Evolutionary conservation across 2,329 filamentous ascomycete genomes (phyloP).

Genomic region (Xylariaceae sp.): DNA sequence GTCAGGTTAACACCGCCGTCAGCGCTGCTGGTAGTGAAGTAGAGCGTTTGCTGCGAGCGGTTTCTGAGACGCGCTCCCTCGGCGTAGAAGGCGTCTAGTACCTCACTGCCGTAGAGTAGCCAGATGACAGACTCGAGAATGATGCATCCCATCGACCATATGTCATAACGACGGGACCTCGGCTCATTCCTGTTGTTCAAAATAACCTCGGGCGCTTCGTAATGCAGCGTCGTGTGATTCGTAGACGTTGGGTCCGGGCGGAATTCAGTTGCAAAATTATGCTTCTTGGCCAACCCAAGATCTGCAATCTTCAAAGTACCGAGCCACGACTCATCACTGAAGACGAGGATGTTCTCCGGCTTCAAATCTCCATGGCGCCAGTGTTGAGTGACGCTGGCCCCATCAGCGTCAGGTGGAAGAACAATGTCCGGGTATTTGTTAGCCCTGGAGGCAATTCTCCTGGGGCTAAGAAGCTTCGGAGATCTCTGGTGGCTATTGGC

Average conservation of each 20-base stretch:
- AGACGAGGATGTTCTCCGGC: constrained; percentile 23
- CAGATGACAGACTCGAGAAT: constrained; percentile 28
- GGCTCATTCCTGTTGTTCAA: not conserved
- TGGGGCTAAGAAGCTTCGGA: too few relatives aligned
- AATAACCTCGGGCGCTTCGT: constrained; percentile 13
- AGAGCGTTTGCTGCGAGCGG: constrained; percentile 1
- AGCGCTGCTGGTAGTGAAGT: constrained; percentile 2
- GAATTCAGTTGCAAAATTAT: constrained; percentile 8
- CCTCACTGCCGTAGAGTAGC: constrained; percentile 16
- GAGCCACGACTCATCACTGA: constrained; percentile 4
- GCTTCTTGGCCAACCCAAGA: constrained; percentile 17
- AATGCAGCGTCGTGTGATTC: constrained; percentile 8
- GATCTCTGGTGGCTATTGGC: too few relatives aligned
- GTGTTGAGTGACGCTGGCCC: not conserved
- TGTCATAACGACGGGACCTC: constrained; percentile 24
- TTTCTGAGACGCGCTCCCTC: not conserved
- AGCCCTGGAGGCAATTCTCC: not conserved
- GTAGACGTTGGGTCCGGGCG: constrained; percentile 11
- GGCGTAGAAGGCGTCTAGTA: constrained; percentile 6
- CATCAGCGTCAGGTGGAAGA: not conserved
- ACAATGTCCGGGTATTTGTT: not conserved
- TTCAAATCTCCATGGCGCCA: constrained; percentile 19
- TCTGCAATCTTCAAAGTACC: constrained; percentile 18
- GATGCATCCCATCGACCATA: constrained; percentile 30
- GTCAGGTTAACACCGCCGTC: not conserved